Evolutionary conservation across 75 land plant genomes (phyloP).

Genomic region (Chamaecyparis obtusa): DNA sequence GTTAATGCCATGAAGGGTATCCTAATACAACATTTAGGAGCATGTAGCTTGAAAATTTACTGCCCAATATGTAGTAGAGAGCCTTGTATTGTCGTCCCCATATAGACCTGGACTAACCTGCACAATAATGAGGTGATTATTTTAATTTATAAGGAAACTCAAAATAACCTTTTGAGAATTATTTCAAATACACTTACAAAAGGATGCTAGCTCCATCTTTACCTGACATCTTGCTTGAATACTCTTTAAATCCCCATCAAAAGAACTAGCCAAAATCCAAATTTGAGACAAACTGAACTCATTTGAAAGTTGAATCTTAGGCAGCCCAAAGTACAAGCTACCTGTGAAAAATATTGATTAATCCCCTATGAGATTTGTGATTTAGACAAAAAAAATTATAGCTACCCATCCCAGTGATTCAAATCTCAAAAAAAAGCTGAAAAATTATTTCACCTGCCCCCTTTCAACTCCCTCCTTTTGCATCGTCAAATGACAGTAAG

Average conservation of each 20-base stretch:
- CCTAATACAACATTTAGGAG: not conserved
- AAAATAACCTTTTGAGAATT: not conserved
- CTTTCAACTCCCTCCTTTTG: too few relatives aligned
- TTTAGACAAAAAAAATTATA: too few relatives aligned
- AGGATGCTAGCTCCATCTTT: conserved; percentile 7
- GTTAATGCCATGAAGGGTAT: not conserved
- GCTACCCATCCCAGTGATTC: too few relatives aligned
- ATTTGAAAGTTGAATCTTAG: conserved; percentile 36
- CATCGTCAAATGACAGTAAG: too few relatives aligned
- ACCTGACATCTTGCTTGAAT: conserved; percentile 79
- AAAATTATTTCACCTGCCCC: too few relatives aligned
- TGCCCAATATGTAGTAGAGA: conserved; percentile 95
- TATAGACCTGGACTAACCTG: conserved; percentile 94
- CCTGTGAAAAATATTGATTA: too few relatives aligned
- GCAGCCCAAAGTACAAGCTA: too few relatives aligned
- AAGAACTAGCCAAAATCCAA: conserved; percentile 44
- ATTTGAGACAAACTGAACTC: conserved; percentile 67
- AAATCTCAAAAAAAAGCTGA: too few relatives aligned
- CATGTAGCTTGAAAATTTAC: conserved; percentile 34
- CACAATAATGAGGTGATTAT: not conserved
- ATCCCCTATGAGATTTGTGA: too few relatives aligned
- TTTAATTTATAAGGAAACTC: not conserved
- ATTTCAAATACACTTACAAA: not conserved
- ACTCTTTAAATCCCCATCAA: conserved; percentile 42
- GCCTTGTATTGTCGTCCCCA: conserved; percentile 90